phyloP scores from a whole-genome alignment of 495 filamentous ascomycete genomes.

The Tetracladium marchalianum region DNA sequence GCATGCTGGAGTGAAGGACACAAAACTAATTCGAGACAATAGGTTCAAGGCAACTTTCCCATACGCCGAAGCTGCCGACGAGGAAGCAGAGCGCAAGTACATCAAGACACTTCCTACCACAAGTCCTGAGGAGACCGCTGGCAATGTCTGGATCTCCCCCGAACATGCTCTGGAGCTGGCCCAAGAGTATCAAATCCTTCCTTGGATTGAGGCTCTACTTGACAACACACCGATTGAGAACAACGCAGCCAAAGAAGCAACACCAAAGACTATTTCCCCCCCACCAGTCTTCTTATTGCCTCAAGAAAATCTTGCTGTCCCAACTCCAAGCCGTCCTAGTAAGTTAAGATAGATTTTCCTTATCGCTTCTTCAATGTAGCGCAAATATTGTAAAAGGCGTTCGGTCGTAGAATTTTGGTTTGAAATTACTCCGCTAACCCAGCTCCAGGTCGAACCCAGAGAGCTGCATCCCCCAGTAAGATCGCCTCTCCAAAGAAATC shows the following conservation, averaged over 20 bases:
- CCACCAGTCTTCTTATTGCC: constrained; percentile 53
- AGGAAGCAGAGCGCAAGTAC: constrained; percentile 76
- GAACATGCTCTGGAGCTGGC: constrained; percentile 73
- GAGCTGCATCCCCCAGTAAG: constrained; percentile 47
- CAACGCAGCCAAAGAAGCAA: constrained; percentile 28
- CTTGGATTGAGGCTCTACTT: constrained; percentile 85
- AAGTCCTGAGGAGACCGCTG: constrained; percentile 84
- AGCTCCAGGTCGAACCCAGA: constrained; percentile 30
- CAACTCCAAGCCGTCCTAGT: constrained; percentile 11
- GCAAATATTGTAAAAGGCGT: too few species aligned
- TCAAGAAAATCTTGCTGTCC: constrained; percentile 32
- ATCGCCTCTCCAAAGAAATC: constrained; percentile 41
- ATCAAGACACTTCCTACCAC: constrained; percentile 70
- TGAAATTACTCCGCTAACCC: not conserved
- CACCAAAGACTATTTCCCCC: constrained; percentile 56
- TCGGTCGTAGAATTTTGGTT: too few species aligned
- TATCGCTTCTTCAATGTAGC: too few species aligned
- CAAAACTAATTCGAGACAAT: too few species aligned
- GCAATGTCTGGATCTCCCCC: constrained; percentile 92
- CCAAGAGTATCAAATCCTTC: constrained; percentile 65
- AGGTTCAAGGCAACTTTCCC: constrained; percentile 93
- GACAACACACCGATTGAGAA: constrained; percentile 59
- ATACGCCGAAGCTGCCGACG: constrained; percentile 76
- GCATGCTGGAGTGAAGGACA: constrained; percentile 7
- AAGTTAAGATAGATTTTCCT: too few species aligned